Evolutionary conservation across 345 rosid genomes (phyloP).

Genomic region (Excoecaria cochinchinensis): DNA sequence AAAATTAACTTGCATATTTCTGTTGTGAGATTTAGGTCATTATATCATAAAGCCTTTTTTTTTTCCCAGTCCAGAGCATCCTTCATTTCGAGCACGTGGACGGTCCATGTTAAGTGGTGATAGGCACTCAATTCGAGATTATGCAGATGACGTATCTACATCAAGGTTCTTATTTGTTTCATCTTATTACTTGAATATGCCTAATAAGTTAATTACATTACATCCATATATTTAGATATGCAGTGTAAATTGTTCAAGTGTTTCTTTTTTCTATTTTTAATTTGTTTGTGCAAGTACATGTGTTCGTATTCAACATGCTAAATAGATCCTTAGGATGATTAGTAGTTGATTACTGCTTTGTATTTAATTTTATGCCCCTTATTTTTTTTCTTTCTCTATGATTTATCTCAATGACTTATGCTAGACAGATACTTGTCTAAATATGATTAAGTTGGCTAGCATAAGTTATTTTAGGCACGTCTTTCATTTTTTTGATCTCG

Average conservation of each 20-base stretch:
- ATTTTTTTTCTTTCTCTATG: neutral
- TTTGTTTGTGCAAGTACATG: neutral
- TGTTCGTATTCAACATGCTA: neutral
- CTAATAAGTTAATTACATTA: neutral
- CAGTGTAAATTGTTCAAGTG: no score
- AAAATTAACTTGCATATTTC: neutral
- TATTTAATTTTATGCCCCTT: neutral
- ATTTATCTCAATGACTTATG: neutral
- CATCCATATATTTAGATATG: neutral
- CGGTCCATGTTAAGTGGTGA: constrained; percentile 85
- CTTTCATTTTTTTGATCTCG: neutral
- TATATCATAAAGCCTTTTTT: constrained; percentile 18
- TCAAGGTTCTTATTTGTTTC: constrained; percentile 54
- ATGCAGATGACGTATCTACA: constrained; percentile 51
- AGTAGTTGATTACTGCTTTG: neutral
- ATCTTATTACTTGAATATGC: neutral
- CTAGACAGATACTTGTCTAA: neutral
- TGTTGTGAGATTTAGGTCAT: neutral
- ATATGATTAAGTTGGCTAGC: neutral
- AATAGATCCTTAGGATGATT: neutral
- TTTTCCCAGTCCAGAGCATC: constrained; percentile 82
- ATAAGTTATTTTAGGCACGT: neutral
- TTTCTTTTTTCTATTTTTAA: neutral
- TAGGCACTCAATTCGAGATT: constrained; percentile 56
- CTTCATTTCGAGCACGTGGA: constrained; percentile 69